A percentile compares a stretch with the other conserved stretches of the same genome.
These are phyloP conservation scores for Seiridium cupressi DNA, from an alignment of 2,329 filamentous ascomycete genomes.

Conservation along the genomic window DNA sequence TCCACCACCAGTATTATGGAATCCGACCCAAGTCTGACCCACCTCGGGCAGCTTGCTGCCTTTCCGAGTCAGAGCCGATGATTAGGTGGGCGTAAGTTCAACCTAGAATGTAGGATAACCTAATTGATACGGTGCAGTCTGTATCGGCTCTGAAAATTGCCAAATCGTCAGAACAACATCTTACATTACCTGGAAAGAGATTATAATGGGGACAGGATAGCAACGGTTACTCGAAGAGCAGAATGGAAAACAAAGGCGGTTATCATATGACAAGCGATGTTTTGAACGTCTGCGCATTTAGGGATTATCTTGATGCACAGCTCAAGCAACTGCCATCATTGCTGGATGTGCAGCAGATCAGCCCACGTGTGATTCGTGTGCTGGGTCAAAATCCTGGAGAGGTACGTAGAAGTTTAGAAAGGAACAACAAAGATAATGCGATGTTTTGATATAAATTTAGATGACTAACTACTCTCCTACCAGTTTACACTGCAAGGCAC, in stretches of 20 bases:
- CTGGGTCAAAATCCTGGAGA: conserved; percentile 43
- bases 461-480: neutral
- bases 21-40: too few species aligned
- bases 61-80: too few species aligned
- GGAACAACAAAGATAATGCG: neutral
- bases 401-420: conserved; percentile 18
- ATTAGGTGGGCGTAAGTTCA: too few species aligned
- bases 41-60: too few species aligned
- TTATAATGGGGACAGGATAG: too few species aligned
- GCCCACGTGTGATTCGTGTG: conserved; percentile 37
- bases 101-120: too few species aligned
- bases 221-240: too few species aligned
- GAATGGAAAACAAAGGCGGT: conserved; percentile 22
- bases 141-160: too few species aligned
- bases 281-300: conserved; percentile 44
- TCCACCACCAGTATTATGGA: too few species aligned
- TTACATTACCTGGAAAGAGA: too few species aligned
- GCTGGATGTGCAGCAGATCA: conserved; percentile 38
- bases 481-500: conserved; percentile 61
- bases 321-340: conserved; percentile 31
- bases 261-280: conserved; percentile 46
- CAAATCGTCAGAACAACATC: too few species aligned
- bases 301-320: conserved; percentile 44
- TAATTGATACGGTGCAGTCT: too few species aligned
- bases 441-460: neutral